A percentile compares a stretch with the other conserved stretches of the same genome.
phyloP scores from a whole-genome alignment of 192 early-diverging fungal species.

The Coemansia umbellata region DNA sequence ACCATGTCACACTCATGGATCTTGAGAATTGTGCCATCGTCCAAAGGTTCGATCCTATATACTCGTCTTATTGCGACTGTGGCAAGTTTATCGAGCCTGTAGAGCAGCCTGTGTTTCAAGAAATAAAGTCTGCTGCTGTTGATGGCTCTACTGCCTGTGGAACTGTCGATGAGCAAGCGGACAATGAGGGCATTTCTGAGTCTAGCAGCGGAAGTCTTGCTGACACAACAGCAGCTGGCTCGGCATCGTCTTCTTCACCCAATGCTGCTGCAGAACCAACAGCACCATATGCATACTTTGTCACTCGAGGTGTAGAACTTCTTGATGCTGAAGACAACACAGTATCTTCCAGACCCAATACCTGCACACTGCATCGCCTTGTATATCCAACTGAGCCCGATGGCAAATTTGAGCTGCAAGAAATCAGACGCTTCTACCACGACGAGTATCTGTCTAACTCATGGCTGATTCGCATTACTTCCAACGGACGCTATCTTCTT shows the following conservation, averaged over 20 bases:
- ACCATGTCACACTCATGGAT: slow-evolving; percentile 84
- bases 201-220: no score
- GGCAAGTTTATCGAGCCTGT: slow-evolving; percentile 79
- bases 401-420: slow-evolving; percentile 71
- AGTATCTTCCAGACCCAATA: slow-evolving; percentile 77
- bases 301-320: slow-evolving; percentile 86
- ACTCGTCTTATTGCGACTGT: slow-evolving; percentile 94
- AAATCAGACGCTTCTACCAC: slow-evolving; percentile 73
- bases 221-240: slow-evolving; percentile 3
- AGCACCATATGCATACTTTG: slow-evolving; percentile 69
- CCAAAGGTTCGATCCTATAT: slow-evolving; percentile 63
- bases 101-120: slow-evolving; percentile 53
- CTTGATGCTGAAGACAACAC: slow-evolving; percentile 74
- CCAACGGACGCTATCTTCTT: slow-evolving; percentile 83
- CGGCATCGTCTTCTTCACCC: not conserved
- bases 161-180: slow-evolving; percentile 18
- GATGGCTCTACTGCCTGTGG: not conserved
- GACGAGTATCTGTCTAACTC: slow-evolving; percentile 87
- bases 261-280: slow-evolving; percentile 4
- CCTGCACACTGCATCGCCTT: slow-evolving; percentile 80
- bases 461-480: slow-evolving; percentile 87
- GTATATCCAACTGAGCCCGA: slow-evolving; percentile 70
- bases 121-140: slow-evolving; percentile 1
- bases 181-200: slow-evolving; percentile 9
- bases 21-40: slow-evolving; percentile 66